A percentile compares a stretch with the other conserved stretches of the same genome.
These are phyloP conservation scores for Suhomyces panamericanus DNA, from an alignment of 1,139 yeast species.

Conservation along the genomic window DNA sequence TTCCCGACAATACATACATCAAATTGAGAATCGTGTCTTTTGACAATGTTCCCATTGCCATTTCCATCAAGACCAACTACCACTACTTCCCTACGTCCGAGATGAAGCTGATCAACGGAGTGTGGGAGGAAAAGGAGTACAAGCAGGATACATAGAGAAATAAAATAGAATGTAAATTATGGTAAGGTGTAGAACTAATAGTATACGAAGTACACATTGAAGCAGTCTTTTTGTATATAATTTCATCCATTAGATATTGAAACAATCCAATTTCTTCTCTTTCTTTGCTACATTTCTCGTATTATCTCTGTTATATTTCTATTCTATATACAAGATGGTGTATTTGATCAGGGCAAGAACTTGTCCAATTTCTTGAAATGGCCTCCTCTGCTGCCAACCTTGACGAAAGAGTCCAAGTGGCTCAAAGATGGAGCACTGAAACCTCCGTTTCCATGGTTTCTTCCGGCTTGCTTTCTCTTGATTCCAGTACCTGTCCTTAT, in stretches of 20 bases:
- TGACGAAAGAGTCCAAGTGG: constrained; percentile 62
- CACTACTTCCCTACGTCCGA: constrained; percentile 89
- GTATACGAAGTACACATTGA: too few relatives aligned
- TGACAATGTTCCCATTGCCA: constrained; percentile 83
- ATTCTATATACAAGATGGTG: not conserved
- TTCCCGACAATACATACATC: constrained; percentile 79
- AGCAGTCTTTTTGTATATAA: too few relatives aligned
- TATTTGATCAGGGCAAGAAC: constrained; percentile 10
- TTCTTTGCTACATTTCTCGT: not conserved
- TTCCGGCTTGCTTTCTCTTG: constrained; percentile 74
- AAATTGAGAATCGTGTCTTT: constrained; percentile 79
- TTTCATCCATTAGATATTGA: too few relatives aligned
- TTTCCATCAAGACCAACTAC: constrained; percentile 81
- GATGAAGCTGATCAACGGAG: constrained; percentile 44
- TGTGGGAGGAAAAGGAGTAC: constrained; percentile 53
- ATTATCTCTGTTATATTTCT: not conserved
- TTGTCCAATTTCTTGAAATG: constrained; percentile 57
- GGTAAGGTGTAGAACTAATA: too few relatives aligned
- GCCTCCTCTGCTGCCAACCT: constrained; percentile 51
- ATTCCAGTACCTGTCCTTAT: constrained; percentile 40
- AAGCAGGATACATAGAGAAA: constrained; percentile 6
- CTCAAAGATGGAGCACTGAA: constrained; percentile 69
- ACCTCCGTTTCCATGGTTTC: constrained; percentile 92
- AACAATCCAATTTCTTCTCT: too few relatives aligned
- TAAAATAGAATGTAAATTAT: not conserved